These are phyloP conservation scores for Lactarius psammicola DNA, from an alignment of 768 basidiomycete genomes.

Conservation along the genomic window DNA sequence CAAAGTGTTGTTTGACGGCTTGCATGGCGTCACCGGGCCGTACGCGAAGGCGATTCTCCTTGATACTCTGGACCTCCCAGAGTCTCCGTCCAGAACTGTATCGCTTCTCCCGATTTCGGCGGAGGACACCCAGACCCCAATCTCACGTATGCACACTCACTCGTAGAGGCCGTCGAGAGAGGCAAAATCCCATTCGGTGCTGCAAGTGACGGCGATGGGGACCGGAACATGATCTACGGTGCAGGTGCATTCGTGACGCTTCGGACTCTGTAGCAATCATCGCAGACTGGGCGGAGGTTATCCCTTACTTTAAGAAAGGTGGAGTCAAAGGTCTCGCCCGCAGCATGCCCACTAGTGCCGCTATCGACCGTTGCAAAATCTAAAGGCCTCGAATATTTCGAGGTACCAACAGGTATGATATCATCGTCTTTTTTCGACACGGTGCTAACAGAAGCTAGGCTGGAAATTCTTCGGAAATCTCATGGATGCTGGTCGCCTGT, in stretches of 20 bases:
- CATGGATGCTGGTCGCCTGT: constrained; percentile 97
- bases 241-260: constrained; percentile 95
- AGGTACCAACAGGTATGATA: constrained; percentile 87
- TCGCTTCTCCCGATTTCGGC: constrained; percentile 92
- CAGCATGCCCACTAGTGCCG: constrained; percentile 96
- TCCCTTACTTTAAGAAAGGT: constrained; percentile 87
- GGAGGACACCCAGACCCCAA: constrained; percentile 99
- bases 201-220: constrained; percentile 96
- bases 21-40: constrained; percentile 96
- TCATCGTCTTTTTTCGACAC: background rate
- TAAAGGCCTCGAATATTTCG: constrained; percentile 89
- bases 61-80: constrained; percentile 74
- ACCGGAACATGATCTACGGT: constrained; percentile 99
- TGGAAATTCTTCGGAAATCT: constrained; percentile 99
- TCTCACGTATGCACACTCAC: constrained; percentile 91
- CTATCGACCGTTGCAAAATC: constrained; percentile 94
- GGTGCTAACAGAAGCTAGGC: constrained; percentile 46
- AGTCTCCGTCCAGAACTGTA: constrained; percentile 86
- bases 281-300: constrained; percentile 90
- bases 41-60: constrained; percentile 90
- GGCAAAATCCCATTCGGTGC: constrained; percentile 89
- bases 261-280: constrained; percentile 98
- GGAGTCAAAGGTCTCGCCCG: constrained; percentile 95
- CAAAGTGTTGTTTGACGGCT: constrained; percentile 91
- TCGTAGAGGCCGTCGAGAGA: constrained; percentile 90